These are phyloP conservation scores for Sordaria brevicollis DNA, from an alignment of 495 filamentous ascomycete species.

Conservation along the genomic window DNA sequence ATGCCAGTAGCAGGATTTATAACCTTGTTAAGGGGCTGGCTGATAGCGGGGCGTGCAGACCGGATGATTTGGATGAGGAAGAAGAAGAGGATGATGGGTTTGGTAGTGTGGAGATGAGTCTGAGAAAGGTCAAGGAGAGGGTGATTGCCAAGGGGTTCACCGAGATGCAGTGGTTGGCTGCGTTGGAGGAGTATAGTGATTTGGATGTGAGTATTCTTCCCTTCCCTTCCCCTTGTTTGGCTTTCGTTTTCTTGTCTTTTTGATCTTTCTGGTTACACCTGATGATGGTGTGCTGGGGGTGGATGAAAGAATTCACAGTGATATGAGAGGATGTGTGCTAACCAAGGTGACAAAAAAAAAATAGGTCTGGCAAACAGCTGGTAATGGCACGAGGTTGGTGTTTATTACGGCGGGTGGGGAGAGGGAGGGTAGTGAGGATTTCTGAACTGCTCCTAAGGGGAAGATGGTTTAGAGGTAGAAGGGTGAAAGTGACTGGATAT, in stretches of 20 bases:
- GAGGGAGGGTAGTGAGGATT: conserved; percentile 22
- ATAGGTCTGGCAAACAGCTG: conserved; percentile 91
- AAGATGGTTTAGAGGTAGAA: neutral
- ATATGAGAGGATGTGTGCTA: neutral
- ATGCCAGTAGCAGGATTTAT: conserved; percentile 82
- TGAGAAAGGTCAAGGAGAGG: conserved; percentile 76
- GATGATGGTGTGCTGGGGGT: too few species aligned
- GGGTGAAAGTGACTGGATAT: neutral
- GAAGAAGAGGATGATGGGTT: conserved; percentile 33
- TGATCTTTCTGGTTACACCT: too few species aligned
- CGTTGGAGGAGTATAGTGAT: conserved; percentile 80
- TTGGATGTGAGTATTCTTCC: conserved; percentile 60
- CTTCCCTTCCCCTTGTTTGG: neutral
- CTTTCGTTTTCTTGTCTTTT: neutral
- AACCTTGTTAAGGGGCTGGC: conserved; percentile 78
- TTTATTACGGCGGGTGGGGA: conserved; percentile 46
- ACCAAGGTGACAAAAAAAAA: conserved; percentile 7
- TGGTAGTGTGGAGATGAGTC: conserved; percentile 62
- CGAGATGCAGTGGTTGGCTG: conserved; percentile 74
- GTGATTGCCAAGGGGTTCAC: conserved; percentile 96
- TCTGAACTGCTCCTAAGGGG: conserved; percentile 2
- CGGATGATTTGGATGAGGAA: conserved; percentile 62
- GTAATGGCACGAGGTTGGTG: conserved; percentile 73
- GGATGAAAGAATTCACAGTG: too few species aligned
- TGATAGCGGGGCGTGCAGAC: conserved; percentile 58